Evolutionary conservation across 179 eudicot species (phyloP).

Genomic region (Camellia oleifera): DNA sequence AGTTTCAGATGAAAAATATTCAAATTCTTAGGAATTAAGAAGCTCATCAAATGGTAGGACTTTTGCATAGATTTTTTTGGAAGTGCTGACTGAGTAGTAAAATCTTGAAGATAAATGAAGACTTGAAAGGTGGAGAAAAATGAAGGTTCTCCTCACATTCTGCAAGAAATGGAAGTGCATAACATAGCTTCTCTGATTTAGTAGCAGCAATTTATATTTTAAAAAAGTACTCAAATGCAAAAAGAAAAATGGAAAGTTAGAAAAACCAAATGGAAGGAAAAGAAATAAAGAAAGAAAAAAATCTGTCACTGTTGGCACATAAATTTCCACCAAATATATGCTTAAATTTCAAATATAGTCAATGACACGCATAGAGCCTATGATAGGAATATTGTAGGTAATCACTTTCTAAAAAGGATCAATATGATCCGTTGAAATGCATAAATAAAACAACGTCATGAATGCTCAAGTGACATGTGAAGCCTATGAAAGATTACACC

Average conservation of each 20-base stretch:
- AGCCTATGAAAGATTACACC: too few species aligned
- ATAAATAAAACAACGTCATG: too few species aligned
- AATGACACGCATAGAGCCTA: too few species aligned
- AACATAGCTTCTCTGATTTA: background rate
- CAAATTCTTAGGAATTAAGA: background rate
- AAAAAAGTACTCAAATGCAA: background rate
- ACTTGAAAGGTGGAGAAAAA: background rate
- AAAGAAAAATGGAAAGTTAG: background rate
- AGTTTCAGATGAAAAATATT: background rate
- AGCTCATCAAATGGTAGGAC: background rate
- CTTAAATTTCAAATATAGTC: too few species aligned
- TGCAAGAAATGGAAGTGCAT: background rate
- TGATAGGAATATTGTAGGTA: too few species aligned
- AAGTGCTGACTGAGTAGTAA: background rate
- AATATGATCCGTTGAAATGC: too few species aligned
- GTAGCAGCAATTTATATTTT: background rate
- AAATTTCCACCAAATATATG: too few species aligned
- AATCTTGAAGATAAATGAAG: background rate
- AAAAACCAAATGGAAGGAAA: background rate
- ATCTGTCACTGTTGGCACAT: background rate
- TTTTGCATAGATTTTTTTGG: background rate
- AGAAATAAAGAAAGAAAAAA: background rate
- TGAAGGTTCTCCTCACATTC: background rate
- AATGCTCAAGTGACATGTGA: too few species aligned
- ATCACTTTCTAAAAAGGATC: too few species aligned